Percentiles rank a stretch among this genome's conserved stretches.
phyloP scores from a whole-genome alignment of 345 rosid species.

The Gossypium bickii region DNA sequence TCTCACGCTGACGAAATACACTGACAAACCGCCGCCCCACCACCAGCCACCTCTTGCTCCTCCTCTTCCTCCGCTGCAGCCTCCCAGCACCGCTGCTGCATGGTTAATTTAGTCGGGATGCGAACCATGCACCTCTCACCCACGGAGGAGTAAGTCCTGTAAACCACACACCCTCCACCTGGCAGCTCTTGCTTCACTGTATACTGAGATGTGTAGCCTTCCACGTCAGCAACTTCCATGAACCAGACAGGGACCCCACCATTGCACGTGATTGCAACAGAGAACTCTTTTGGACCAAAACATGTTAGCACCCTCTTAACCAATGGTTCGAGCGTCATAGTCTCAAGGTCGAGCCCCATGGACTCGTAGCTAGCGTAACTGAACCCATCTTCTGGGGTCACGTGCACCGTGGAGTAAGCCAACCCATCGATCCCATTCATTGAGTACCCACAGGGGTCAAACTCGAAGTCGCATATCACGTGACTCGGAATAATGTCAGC shows the following conservation, averaged over 20 bases:
- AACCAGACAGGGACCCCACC: conserved; percentile 1
- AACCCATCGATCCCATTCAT: conserved; percentile 63
- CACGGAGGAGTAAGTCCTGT: conserved; percentile 13
- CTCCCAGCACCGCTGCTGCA: conserved; percentile 19
- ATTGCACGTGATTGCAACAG: conserved; percentile 43
- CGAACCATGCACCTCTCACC: not conserved
- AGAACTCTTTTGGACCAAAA: conserved; percentile 56
- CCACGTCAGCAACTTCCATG: conserved; percentile 30
- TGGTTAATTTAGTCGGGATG: not conserved
- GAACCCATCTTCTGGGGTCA: conserved; percentile 77
- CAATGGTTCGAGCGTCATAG: conserved; percentile 32
- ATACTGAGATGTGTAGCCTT: conserved; percentile 35
- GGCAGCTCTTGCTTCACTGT: conserved; percentile 43
- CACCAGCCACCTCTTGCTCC: conserved; percentile 11
- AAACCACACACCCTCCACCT: conserved; percentile 35
- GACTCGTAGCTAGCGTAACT: conserved; percentile 87
- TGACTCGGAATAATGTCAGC: conserved; percentile 54
- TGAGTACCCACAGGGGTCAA: conserved; percentile 80
- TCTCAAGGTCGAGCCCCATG: conserved; percentile 39
- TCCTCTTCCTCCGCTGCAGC: conserved; percentile 20
- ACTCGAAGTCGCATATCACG: conserved; percentile 60
- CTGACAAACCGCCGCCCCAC: conserved; percentile 20
- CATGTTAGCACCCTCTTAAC: conserved; percentile 46
- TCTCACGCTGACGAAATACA: conserved; percentile 10
- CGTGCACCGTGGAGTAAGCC: conserved; percentile 65